Evolutionary conservation across 2,329 filamentous ascomycete genomes (phyloP).

Genomic region (Talaromyces albobiverticillius): DNA sequence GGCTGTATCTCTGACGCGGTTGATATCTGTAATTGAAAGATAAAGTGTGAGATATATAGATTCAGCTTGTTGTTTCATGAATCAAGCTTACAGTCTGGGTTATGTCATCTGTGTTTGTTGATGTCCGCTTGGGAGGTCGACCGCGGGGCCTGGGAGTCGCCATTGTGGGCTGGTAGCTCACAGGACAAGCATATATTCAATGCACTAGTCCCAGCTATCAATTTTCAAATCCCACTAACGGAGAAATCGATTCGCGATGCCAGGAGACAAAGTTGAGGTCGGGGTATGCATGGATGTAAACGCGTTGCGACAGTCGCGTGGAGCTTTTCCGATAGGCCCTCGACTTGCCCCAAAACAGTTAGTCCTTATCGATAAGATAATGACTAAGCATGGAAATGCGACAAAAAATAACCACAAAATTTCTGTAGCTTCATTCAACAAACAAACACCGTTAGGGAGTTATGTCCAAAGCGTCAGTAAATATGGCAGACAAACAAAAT

Average conservation of each 20-base stretch:
- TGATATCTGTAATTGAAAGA: background rate
- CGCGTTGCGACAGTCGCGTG: slow-evolving; percentile 10
- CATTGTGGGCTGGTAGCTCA: background rate
- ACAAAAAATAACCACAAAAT: slow-evolving; percentile 12
- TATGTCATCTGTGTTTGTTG: slow-evolving; percentile 21
- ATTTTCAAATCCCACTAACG: background rate
- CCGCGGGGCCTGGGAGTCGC: slow-evolving; percentile 15
- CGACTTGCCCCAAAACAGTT: slow-evolving; percentile 6
- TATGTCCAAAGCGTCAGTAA: slow-evolving; percentile 8
- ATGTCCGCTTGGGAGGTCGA: slow-evolving; percentile 11
- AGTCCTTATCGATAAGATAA: slow-evolving; percentile 32
- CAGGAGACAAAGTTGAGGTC: background rate
- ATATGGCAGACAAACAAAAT: slow-evolving; percentile 22
- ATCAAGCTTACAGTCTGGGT: slow-evolving; percentile 5
- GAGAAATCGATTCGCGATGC: background rate
- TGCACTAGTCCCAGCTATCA: background rate
- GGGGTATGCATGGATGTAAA: background rate
- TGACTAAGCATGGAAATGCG: slow-evolving; percentile 25
- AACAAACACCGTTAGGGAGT: background rate
- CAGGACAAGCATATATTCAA: slow-evolving; percentile 8
- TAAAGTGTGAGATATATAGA: background rate
- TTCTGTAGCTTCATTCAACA: slow-evolving; percentile 6
- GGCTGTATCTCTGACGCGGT: slow-evolving; percentile 19
- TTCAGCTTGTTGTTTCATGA: background rate
- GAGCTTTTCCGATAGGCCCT: slow-evolving; percentile 2